A percentile compares a stretch with the other conserved stretches of the same genome.
Conservation (phyloP, 1,139 yeast species). For the Hemisphaericaspora xylofermentans region DNA sequence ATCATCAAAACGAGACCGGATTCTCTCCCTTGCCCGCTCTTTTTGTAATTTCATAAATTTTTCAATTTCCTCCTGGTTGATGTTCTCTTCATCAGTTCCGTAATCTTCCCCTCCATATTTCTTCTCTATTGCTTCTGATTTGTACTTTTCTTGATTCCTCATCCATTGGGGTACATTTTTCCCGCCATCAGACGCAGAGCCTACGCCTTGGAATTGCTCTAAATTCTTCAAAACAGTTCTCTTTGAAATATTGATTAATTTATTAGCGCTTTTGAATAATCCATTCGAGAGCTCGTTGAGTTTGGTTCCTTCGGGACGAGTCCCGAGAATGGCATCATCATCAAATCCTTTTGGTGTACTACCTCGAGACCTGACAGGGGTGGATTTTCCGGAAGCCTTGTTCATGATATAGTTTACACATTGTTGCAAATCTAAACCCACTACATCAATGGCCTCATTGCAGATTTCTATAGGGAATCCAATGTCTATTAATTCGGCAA, state of each 20-base stretch:
- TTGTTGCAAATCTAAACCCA: slow-evolving; percentile 60
- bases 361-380: slow-evolving; percentile 1
- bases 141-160: slow-evolving; percentile 56
- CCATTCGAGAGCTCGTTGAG: slow-evolving; percentile 65
- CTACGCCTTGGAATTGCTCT: slow-evolving; percentile 52
- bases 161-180: slow-evolving; percentile 76
- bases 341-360: slow-evolving; percentile 1
- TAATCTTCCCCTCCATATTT: slow-evolving; percentile 40
- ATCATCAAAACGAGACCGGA: slow-evolving; percentile 25
- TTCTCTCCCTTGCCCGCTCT: slow-evolving; percentile 38
- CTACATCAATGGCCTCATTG: slow-evolving; percentile 53
- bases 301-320: slow-evolving; percentile 21
- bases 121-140: slow-evolving; percentile 39
- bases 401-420: slow-evolving; percentile 72
- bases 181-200: slow-evolving; percentile 16
- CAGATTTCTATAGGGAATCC: slow-evolving; percentile 71
- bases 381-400: slow-evolving; percentile 17
- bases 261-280: slow-evolving; percentile 62
- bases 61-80: slow-evolving; percentile 43
- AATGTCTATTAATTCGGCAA: slow-evolving; percentile 77
- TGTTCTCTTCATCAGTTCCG: slow-evolving; percentile 46
- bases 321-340: slow-evolving; percentile 16
- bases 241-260: slow-evolving; percentile 59
- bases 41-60: slow-evolving; percentile 39
- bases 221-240: slow-evolving; percentile 64